These are phyloP conservation scores for Phytopythium chamaehyphon DNA, from an alignment of 352 stramenopile genomes.

Conservation along the genomic window DNA sequence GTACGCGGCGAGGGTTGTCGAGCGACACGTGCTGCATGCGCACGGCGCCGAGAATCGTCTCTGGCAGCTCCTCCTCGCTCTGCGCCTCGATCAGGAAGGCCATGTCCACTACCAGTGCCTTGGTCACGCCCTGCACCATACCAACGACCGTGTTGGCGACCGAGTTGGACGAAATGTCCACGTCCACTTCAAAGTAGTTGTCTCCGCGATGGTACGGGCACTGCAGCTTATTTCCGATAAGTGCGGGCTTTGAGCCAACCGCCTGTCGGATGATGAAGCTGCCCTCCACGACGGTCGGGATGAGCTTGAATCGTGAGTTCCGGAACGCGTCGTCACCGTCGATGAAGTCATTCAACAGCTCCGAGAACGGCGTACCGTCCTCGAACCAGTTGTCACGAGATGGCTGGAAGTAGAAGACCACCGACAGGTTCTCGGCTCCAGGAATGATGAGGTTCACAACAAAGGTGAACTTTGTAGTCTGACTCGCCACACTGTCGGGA, in stretches of 20 bases:
- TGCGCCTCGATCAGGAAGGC: conserved; percentile 86
- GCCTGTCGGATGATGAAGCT: conserved; percentile 96
- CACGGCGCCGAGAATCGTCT: conserved; percentile 74
- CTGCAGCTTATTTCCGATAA: conserved; percentile 97
- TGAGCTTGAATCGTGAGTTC: conserved; percentile 98
- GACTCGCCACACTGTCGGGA: conserved; percentile 68
- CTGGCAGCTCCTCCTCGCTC: conserved; percentile 83
- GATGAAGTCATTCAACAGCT: conserved; percentile 88
- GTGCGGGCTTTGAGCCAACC: conserved; percentile 93
- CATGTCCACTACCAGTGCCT: conserved; percentile 88
- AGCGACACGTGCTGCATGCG: conserved; percentile 82
- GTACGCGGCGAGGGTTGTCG: conserved; percentile 66
- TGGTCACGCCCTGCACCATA: conserved; percentile 88
- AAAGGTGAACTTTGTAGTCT: conserved; percentile 79
- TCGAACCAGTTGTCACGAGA: conserved; percentile 79
- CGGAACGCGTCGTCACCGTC: conserved; percentile 94
- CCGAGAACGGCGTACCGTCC: conserved; percentile 83
- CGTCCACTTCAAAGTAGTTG: conserved; percentile 95
- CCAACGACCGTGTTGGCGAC: conserved; percentile 88
- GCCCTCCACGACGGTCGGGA: conserved; percentile 95
- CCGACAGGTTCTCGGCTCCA: conserved; percentile 63
- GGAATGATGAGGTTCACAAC: conserved; percentile 91
- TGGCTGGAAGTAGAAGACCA: conserved; percentile 88
- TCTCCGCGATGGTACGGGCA: conserved; percentile 80
- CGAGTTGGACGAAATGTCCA: conserved; percentile 93